Evolutionary conservation across 257 asterid species (phyloP), one percentile per base, ranked within the genome.

Genomic region (Phtheirospermum japonicum): DNA sequence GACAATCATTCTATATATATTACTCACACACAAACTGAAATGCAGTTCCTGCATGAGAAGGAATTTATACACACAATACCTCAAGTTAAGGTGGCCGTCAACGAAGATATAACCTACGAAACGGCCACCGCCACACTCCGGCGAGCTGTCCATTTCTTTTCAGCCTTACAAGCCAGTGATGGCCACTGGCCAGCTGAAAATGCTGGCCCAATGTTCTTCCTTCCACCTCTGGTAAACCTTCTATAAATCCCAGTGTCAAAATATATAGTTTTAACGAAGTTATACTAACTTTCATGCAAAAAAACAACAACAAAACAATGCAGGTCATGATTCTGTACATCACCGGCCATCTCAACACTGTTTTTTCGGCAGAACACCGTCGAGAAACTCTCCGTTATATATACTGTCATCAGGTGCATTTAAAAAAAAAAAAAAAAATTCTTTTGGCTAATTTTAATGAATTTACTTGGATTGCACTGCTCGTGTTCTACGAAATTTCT

Each of bases 141-240:
- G 17, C 76, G 97, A 43, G 89, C 86, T 2, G 92, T 83, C 18
- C 71, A 67, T 57, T 89, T 86, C 79, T 86, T 81, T 39, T 77
- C 91, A 2, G 95, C 97, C 26, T 69, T 89, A 79, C 97, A 89
- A 77, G 95, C 95, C 5, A 67, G 58, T 39, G 97, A 89, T 46
- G 97, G 97, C 49, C 95, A 89, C 51, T 89, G 97, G 97, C 94
- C 97, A 0, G 94, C 91, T 0, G 97, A 84, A 78, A 86, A 81
- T 43, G 94, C 95, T 0, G 95, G 97, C 11, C 88, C 95, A 7
- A 43, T 89, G 60, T 89, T 72, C 86, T 86, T 89, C 69, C 91
- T 89, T 69, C 95, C 91, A 9, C n/a, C n/a, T n/a, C n/a, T n/a
- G n/a, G n/a, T n/a, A n/a, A n/a, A n/a, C n/a, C n/a, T n/a, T n/a